Evolutionary conservation across 345 rosid genomes (phyloP).

Genomic region (Dipteronia sinensis): DNA sequence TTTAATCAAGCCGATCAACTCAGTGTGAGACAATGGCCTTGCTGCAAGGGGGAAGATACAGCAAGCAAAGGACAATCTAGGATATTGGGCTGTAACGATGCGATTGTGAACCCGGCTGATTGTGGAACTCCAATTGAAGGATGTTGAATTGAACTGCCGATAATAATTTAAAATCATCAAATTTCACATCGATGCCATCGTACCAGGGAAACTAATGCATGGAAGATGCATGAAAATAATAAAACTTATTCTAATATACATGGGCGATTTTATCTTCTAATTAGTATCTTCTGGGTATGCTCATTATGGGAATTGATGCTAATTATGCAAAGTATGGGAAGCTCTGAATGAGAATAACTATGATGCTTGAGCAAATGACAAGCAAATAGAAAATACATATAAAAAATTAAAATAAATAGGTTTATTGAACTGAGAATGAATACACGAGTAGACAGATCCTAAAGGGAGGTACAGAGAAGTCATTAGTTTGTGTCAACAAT

Average conservation of each 20-base stretch:
- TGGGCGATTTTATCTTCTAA: not conserved
- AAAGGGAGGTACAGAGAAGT: not conserved
- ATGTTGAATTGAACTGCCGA: constrained; percentile 69
- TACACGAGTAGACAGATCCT: not conserved
- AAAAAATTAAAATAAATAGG: not conserved
- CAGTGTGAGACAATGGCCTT: constrained; percentile 51
- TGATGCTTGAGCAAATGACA: not conserved
- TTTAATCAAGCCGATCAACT: constrained; percentile 13
- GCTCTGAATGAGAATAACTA: too few species aligned
- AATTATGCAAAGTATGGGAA: not conserved
- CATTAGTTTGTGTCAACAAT: not conserved
- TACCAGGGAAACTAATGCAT: not conserved
- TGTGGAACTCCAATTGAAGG: constrained; percentile 65
- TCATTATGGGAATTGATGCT: constrained; percentile 3
- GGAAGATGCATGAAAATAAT: too few species aligned
- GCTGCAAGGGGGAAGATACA: constrained; percentile 57
- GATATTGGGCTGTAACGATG: constrained; percentile 69
- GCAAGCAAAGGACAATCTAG: constrained; percentile 67
- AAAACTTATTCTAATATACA: not conserved
- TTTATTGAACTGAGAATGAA: not conserved
- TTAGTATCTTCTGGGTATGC: not conserved
- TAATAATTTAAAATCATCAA: not conserved
- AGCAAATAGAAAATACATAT: not conserved
- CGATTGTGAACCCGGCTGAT: constrained; percentile 57
- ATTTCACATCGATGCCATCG: not conserved